Conservation (phyloP, 1,139 yeast genomes). For the Yamadazyma taylorii region DNA sequence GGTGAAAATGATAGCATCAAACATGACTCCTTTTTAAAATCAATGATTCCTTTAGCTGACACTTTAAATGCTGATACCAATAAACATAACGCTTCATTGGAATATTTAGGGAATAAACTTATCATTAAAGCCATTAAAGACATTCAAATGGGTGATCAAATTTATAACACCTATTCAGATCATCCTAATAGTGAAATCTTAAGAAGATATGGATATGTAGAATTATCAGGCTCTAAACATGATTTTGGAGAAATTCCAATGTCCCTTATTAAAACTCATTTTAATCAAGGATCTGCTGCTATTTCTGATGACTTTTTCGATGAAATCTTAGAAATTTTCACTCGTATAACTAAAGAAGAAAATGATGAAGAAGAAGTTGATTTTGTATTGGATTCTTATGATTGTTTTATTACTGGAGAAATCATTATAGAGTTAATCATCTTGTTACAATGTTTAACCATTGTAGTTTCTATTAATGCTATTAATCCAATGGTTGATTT, state of each 20-base stretch:
- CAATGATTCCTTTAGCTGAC: constrained; percentile 94
- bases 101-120: constrained; percentile 45
- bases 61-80: constrained; percentile 83
- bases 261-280: constrained; percentile 29
- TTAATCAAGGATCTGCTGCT: constrained; percentile 22
- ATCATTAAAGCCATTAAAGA: constrained; percentile 69
- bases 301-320: constrained; percentile 23
- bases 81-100: constrained; percentile 72
- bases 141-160: constrained; percentile 67
- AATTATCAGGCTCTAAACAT: constrained; percentile 65
- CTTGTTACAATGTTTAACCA: constrained; percentile 51
- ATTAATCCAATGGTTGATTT: constrained; percentile 31
- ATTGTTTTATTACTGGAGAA: constrained; percentile 57
- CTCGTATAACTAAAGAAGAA: constrained; percentile 23
- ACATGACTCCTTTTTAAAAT: constrained; percentile 56
- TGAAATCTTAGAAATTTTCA: constrained; percentile 28
- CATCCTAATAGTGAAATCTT: constrained; percentile 86
- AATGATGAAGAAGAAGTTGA: constrained; percentile 48
- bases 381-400: constrained; percentile 57
- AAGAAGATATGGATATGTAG: constrained; percentile 90
- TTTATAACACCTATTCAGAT: constrained; percentile 87
- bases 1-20: constrained; percentile 28
- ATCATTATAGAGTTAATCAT: constrained; percentile 56
- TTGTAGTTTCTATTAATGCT: constrained; percentile 36
- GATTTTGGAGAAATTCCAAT: constrained; percentile 81